Evolutionary conservation across 805 yeast genomes (phyloP).

Genomic region (Teunomyces stri): DNA sequence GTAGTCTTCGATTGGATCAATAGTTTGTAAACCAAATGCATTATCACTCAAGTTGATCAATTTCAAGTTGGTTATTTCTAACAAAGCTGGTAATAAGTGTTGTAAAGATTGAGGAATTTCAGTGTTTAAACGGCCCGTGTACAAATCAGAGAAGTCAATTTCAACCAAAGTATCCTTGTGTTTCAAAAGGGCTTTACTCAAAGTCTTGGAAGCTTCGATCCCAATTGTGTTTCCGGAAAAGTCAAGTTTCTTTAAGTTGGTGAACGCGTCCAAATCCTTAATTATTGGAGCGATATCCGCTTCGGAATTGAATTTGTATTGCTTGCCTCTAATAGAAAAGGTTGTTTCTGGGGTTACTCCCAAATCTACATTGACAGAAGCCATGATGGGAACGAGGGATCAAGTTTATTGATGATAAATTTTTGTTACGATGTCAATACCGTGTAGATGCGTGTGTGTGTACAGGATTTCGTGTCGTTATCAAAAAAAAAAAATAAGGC

Average conservation of each 20-base stretch:
- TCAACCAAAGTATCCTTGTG: conserved; percentile 53
- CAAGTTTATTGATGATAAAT: neutral
- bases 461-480: neutral
- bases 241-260: conserved; percentile 56
- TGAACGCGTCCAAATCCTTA: conserved; percentile 46
- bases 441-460: neutral
- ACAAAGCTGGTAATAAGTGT: conserved; percentile 67
- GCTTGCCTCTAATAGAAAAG: conserved; percentile 70
- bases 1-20: conserved; percentile 81
- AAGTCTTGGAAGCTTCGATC: conserved; percentile 74
- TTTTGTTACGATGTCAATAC: neutral
- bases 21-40: conserved; percentile 95
- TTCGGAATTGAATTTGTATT: conserved; percentile 68
- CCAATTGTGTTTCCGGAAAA: conserved; percentile 94
- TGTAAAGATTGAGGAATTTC: conserved; percentile 88
- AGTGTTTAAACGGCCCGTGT: conserved; percentile 90
- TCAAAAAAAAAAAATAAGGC: neutral
- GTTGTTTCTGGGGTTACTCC: conserved; percentile 43
- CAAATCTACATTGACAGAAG: conserved; percentile 23
- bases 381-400: conserved; percentile 12
- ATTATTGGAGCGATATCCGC: conserved; percentile 73
- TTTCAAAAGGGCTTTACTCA: conserved; percentile 55
- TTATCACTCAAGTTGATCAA: conserved; percentile 87
- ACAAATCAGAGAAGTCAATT: conserved; percentile 85
- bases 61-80: conserved; percentile 63